These are phyloP conservation scores for Backusella liffmaniae DNA, from an alignment of 192 early-diverging fungal genomes.

Conservation along the genomic window DNA sequence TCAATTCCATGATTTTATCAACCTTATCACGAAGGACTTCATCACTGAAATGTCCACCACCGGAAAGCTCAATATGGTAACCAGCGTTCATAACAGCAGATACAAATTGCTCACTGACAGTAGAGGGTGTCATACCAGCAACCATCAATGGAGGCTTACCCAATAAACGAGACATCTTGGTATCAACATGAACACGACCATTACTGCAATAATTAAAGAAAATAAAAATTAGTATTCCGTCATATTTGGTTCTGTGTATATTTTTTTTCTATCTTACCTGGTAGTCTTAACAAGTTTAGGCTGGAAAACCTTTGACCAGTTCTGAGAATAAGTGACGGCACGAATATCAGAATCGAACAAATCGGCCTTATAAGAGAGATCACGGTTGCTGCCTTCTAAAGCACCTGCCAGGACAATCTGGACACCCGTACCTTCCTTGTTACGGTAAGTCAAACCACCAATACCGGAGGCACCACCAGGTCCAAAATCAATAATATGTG, in stretches of 20 bases:
- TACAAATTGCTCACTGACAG: conserved; percentile 75
- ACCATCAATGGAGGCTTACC: conserved; percentile 93
- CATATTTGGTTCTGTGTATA: neutral
- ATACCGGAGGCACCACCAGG: conserved; percentile 84
- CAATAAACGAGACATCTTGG: conserved; percentile 80
- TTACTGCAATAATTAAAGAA: conserved; percentile 34
- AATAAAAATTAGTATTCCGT: neutral
- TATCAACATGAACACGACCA: conserved; percentile 80
- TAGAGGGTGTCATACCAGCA: conserved; percentile 92
- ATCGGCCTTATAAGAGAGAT: conserved; percentile 70
- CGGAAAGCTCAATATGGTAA: conserved; percentile 88
- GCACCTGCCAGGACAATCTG: conserved; percentile 66
- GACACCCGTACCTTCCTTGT: conserved; percentile 84
- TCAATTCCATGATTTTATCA: conserved; percentile 65
- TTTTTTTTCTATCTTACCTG: conserved; percentile 20
- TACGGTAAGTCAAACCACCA: conserved; percentile 78
- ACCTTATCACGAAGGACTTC: conserved; percentile 66
- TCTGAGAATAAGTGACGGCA: conserved; percentile 71
- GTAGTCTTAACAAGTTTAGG: conserved; percentile 77
- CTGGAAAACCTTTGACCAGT: conserved; percentile 87
- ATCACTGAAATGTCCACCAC: conserved; percentile 86
- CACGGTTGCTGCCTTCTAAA: conserved; percentile 59
- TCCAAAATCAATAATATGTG: conserved; percentile 95
- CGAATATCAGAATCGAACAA: conserved; percentile 79
- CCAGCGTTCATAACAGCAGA: conserved; percentile 87